Evolutionary conservation across 805 yeast genomes (phyloP).

Genomic region (Wickerhamomyces chaumierensis): DNA sequence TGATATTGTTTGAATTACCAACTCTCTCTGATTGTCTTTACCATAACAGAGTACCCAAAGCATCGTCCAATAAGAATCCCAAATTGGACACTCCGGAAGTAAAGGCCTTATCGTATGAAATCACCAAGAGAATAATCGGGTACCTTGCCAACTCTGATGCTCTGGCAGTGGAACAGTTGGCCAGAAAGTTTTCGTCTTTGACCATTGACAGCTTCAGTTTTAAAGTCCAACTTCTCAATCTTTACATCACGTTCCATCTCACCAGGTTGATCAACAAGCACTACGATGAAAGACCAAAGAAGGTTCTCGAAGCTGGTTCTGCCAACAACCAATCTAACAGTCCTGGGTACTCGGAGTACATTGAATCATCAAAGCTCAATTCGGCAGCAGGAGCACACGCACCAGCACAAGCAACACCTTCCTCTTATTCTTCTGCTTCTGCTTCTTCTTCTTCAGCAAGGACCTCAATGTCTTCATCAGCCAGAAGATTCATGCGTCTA

Average conservation of each 20-base stretch:
- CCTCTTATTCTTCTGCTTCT: too few relatives aligned
- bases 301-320: background rate
- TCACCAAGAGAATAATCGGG: conserved; percentile 61
- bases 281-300: background rate
- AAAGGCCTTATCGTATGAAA: conserved; percentile 49
- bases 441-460: background rate
- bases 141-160: conserved; percentile 41
- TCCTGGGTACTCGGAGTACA: conserved; percentile 6
- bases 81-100: conserved; percentile 36
- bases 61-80: background rate
- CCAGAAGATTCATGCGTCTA: background rate
- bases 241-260: conserved; percentile 70
- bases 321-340: conserved; percentile 1
- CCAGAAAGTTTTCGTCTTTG: conserved; percentile 44
- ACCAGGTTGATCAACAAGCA: conserved; percentile 33
- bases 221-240: conserved; percentile 58
- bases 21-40: conserved; percentile 37
- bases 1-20: conserved; percentile 64
- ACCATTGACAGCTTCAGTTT: conserved; percentile 31
- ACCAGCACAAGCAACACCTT: too few relatives aligned
- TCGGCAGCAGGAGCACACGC: too few relatives aligned
- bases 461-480: background rate
- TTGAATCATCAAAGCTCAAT: conserved; percentile 5
- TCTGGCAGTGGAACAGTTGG: conserved; percentile 29
- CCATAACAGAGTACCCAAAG: conserved; percentile 8